Base-by-base conservation (phyloP, 352 stramenopile genomes). In the Globisporangium polare region DNA sequence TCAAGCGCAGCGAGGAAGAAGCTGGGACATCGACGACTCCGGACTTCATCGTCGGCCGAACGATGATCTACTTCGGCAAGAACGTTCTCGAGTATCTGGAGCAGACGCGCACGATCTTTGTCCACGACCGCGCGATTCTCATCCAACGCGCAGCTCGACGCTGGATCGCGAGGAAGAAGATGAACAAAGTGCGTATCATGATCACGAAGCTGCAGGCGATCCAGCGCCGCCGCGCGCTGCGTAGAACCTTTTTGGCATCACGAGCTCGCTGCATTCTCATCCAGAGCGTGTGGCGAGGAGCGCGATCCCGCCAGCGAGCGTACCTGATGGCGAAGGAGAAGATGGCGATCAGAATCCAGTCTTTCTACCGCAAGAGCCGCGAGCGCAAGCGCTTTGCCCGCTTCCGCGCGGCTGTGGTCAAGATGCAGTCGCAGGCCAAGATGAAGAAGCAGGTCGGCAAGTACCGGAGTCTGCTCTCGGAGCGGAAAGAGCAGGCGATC, bases 1-100 rank as follows among this genome's bases (percentile, higher is more conserved):
- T 88, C 64, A 70, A 59, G 35, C 56, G 59, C 17, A 49, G 65
- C 3, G 68, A 86, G 53, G 37, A 75, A 50, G 71, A 72, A 10
- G 60, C 54, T 10, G 66, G 69, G 33, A 39, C 78, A 27, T 69
- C 77, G 3, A 65, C 67, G 42, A 88, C 72, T 17, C 78, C 79
- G 5, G 68, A 69, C 2, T 92, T 91, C 49, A 82, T 94, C 2
- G 74, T 95, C 1, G 84, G 86, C 13, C 94, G 94, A 63, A 98
- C 80, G 13, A 81, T 95, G 24, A 85, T 98, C 7, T 99, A 97
- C 78, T 98, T 98, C 71, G 86, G 88, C 47, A 91, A 96, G 53
- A 90, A 96, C 41, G 90, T 96, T 22, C 68, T 98, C 18, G 95
- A 99, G 72, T 84, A 77, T 60, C 73, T 98, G 15, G 94, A 98